Base-by-base conservation (phyloP, 805 yeast genomes). In the Monosporozyma unispora region DNA sequence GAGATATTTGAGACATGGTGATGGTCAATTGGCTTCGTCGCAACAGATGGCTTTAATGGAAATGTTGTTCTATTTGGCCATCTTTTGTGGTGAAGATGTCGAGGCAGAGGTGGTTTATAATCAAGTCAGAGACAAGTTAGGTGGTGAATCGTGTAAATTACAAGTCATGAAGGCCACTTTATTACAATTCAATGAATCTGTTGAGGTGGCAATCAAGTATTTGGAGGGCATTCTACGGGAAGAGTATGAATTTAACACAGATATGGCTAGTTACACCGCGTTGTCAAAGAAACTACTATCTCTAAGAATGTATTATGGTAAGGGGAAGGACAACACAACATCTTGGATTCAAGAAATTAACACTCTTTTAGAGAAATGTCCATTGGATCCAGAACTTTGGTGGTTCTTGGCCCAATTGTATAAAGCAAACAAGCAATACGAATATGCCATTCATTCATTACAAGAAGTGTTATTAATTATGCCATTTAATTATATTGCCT, bases 311-410 rank as follows among this genome's bases (percentile, higher is more conserved):
- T 44, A 35, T 21, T 48, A 18, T 18, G 25, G 40, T 25, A 35
- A 41, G 37, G 16, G 23, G 21, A 29, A 38, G 2, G 51, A 53
- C 18, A 51, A 51, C 16, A 45, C 52, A 11, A 47, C 52, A 27
- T 19, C 16, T 4, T 18, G 61, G 6, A 19, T 51, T 6, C 51
- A 54, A 9, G 53, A 55, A 33, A 45, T 62, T 27, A 43, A 57
- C 21, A 48, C 54, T 10, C 44, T 67, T 19, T 49, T 58, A 19
- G 69, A 67, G 25, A 58, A 62, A 49, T 63, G 64, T 56, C 96
- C 97, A 1, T 63, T 82, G 19, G 98, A 93, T 64, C 70, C 78
- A 2, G 81, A 84, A 54, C 70, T 84, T 2, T 88, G 95, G 96
- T 73, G 80, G 45, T 95, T 87, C 64, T 70, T 89, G 49, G 84